These are phyloP conservation scores for Tylopilus rubrobrunneus DNA, from an alignment of 768 basidiomycete species.

Conservation along the genomic window DNA sequence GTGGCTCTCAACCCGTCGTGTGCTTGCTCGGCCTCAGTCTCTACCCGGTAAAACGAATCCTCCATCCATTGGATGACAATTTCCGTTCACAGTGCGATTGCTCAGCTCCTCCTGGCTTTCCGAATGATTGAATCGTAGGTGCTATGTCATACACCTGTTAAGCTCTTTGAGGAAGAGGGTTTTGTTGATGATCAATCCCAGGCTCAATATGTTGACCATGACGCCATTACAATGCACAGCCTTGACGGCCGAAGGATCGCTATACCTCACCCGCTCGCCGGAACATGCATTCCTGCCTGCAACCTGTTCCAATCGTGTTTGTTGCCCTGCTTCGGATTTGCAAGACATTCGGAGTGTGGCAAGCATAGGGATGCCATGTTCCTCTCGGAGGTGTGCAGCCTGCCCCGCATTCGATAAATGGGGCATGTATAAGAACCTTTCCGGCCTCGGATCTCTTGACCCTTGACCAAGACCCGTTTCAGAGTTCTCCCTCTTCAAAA, in stretches of 20 bases:
- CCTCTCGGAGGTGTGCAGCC: constrained; percentile 15
- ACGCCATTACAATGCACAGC: constrained; percentile 25
- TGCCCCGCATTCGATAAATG: constrained; percentile 24
- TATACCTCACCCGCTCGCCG: constrained; percentile 20
- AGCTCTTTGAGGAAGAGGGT: constrained; percentile 29
- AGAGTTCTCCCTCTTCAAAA: constrained; percentile 18
- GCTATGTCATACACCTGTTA: constrained; percentile 23
- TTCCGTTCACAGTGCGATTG: constrained; percentile 19
- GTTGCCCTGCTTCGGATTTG: constrained; percentile 32
- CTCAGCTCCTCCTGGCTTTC: constrained; percentile 5
- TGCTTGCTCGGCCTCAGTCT: constrained; percentile 6
- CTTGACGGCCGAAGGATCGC: constrained; percentile 26
- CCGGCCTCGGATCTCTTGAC: constrained; percentile 21
- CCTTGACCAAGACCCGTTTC: constrained; percentile 24
- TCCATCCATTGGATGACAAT: constrained; percentile 21
- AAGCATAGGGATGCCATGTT: constrained; percentile 29
- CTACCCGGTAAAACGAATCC: constrained; percentile 16
- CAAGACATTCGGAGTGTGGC: constrained; percentile 26
- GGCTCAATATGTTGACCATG: constrained; percentile 20
- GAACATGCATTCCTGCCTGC: constrained; percentile 29
- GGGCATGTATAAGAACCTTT: constrained; percentile 27
- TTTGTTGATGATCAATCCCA: constrained; percentile 27
- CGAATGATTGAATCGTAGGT: constrained; percentile 12
- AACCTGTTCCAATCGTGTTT: constrained; percentile 30
- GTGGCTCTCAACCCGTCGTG: constrained; percentile 10